These are phyloP conservation scores for Vicia sativa DNA, from an alignment of 306 rosid species.

Conservation along the genomic window DNA sequence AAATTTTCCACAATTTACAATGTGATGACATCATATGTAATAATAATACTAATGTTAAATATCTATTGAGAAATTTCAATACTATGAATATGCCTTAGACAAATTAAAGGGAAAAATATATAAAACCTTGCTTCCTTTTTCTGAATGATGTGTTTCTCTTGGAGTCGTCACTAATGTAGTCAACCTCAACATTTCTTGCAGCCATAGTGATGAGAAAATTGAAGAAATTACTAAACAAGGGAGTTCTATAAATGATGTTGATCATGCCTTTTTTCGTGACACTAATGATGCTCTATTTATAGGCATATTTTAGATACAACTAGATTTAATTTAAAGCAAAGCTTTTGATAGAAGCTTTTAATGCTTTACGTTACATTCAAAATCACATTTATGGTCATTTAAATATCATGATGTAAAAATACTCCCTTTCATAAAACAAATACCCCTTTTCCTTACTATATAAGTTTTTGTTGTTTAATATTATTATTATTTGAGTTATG, in stretches of 20 bases:
- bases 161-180: neutral
- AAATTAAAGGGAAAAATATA: neutral
- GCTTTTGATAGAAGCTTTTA: too few species aligned
- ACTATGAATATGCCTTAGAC: neutral
- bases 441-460: too few species aligned
- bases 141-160: slow-evolving; percentile 30
- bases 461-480: too few species aligned
- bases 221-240: neutral
- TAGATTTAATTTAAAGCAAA: neutral
- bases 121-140: slow-evolving; percentile 30
- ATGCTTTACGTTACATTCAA: too few species aligned
- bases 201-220: slow-evolving; percentile 10
- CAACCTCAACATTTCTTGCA: slow-evolving; percentile 7
- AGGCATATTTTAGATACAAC: neutral
- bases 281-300: slow-evolving; percentile 2
- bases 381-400: too few species aligned
- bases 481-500: too few species aligned
- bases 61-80: neutral
- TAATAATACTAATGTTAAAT: neutral
- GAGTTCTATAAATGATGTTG: too few species aligned
- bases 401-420: too few species aligned
- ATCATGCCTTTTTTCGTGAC: neutral
- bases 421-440: too few species aligned
- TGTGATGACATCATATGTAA: too few species aligned
- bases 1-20: neutral